Evolutionary conservation across 148 eudicot species (phyloP), one percentile per base, ranked within the genome.

Genomic region (Fagopyrum tataricum): DNA sequence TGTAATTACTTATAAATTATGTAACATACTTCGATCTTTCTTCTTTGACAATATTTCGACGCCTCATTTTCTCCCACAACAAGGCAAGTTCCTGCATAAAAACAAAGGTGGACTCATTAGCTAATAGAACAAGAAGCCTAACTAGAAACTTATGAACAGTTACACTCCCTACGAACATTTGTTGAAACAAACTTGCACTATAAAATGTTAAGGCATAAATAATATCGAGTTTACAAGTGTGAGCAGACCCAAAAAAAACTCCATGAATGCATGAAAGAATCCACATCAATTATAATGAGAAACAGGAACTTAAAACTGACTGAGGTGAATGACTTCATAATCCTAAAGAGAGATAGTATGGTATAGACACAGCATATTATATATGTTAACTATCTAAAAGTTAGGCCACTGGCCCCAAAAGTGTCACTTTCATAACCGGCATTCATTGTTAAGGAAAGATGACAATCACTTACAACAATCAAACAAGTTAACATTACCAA

Each of bases 61-160:
- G 79, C 79, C 99, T 90, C 99, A 96, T 92, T 85, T 96, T 96
- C 76, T 96, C 99, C 99, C 97, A 96, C 52, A 96, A 77, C 55
- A 76, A 70, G 20, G 99, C 90, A 79, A 96, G 96, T 68, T 95
- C 99, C 99, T 95, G 24, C 26, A 76, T 39, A 74, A 62, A 76
- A 11, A 71, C 21, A 69, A 10, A 2, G 12, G 39, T 41, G 7
- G 7, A 48, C 69, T 42, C 24, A 73, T 67, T 15, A 59, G 70
- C 17, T 67, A 70, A 24, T 42, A 70, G 69, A 26, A 52, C 7
- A 3, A 44, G 40, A 68, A 56, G 8, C 69, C 14, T 37, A 15
- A 13, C 17, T 37, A 39, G 44, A 42, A 64, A 59, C 15, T 3
- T 37, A 14, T 24, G 67, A 24, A 26, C 39, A 24, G 15, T 24